Conservation (phyloP, 106 monocot species). For the Hemerocallis citrina region DNA sequence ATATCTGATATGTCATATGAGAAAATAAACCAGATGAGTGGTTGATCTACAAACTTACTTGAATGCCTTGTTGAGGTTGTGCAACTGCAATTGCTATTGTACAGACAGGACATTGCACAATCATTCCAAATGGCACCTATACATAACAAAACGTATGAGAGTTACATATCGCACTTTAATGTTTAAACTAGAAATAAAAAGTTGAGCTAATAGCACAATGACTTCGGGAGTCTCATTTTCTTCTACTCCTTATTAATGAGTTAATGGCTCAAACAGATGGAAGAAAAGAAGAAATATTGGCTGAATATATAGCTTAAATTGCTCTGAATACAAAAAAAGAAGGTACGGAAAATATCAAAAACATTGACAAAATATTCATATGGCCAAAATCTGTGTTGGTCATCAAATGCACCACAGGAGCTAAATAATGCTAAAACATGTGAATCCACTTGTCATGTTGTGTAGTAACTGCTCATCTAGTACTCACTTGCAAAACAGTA, state of each 20-base stretch:
- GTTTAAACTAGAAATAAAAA: not conserved
- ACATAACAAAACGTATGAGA: slow-evolving; percentile 11
- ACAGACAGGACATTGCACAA: slow-evolving; percentile 69
- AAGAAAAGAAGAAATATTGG: not conserved
- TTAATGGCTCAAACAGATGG: not conserved
- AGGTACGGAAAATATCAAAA: not conserved
- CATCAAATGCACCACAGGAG: too few species aligned
- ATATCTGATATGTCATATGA: not conserved
- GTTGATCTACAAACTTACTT: slow-evolving; percentile 32
- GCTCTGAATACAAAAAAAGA: not conserved
- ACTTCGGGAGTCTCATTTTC: not conserved
- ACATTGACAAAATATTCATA: too few species aligned
- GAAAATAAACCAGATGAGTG: not conserved
- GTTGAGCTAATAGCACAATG: not conserved
- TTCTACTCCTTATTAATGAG: not conserved
- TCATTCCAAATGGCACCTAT: slow-evolving; percentile 77
- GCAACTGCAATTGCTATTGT: slow-evolving; percentile 77
- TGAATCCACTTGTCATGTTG: too few species aligned
- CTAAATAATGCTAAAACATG: too few species aligned
- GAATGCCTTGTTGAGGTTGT: slow-evolving; percentile 82
- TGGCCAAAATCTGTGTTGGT: too few species aligned
- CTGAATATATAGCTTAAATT: not conserved
- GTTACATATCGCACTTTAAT: not conserved
- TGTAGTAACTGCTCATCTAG: too few species aligned
- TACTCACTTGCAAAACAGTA: too few species aligned